phyloP scores from a whole-genome alignment of 805 yeast species.

The Middelhovenomyces tepae region DNA sequence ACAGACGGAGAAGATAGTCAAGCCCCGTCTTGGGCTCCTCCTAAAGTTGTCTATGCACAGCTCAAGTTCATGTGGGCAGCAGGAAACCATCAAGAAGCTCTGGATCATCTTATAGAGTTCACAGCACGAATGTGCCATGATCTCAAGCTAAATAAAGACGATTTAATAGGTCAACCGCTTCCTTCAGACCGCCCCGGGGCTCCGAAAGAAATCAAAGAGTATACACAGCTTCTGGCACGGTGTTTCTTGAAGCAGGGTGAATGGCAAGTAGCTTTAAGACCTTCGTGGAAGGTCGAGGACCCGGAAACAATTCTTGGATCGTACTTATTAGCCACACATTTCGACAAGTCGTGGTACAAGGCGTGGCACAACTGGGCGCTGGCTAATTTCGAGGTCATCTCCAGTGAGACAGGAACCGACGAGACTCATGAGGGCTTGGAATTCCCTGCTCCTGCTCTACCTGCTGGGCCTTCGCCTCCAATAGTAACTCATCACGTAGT shows the following conservation, averaged over 20 bases:
- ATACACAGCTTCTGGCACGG: constrained; percentile 78
- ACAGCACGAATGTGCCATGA: constrained; percentile 86
- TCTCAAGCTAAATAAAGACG: constrained; percentile 67
- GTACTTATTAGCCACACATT: constrained; percentile 87
- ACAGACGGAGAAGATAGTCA: constrained; percentile 62
- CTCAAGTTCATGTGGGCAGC: constrained; percentile 95
- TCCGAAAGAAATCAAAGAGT: constrained; percentile 68
- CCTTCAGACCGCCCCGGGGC: constrained; percentile 66
- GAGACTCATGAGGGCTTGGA: constrained; percentile 12
- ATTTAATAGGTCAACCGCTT: constrained; percentile 75
- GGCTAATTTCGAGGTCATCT: constrained; percentile 92
- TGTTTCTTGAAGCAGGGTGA: constrained; percentile 97
- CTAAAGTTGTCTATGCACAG: constrained; percentile 95
- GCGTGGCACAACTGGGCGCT: constrained; percentile 99
- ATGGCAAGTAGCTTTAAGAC: constrained; percentile 83
- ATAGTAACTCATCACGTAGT: constrained; percentile 79
- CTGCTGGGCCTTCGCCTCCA: constrained; percentile 29
- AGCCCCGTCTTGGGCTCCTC: constrained; percentile 70
- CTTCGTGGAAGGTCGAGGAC: constrained; percentile 58
- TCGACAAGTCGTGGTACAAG: constrained; percentile 88
- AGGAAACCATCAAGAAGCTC: constrained; percentile 80
- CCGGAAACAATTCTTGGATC: constrained; percentile 86
- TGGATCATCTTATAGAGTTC: constrained; percentile 77
- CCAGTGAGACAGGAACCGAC: constrained; percentile 23
- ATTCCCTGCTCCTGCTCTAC: constrained; percentile 17